Conservation (phyloP, 1,284 basidiomycete species). For the Ganoderma meredithae region DNA sequence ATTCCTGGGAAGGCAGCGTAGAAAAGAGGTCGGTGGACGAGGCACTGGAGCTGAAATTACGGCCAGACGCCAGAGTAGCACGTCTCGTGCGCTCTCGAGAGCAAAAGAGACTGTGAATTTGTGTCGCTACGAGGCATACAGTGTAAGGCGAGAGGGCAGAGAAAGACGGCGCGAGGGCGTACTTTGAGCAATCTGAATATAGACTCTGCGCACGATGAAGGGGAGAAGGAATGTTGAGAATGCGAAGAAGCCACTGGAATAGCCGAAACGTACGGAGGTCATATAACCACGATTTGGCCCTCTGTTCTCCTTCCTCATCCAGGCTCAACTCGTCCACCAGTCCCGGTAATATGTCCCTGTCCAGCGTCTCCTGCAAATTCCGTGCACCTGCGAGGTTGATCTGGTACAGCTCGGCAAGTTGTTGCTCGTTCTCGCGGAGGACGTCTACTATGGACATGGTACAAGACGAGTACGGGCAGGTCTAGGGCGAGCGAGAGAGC, state of each 20-base stretch:
- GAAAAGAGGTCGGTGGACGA: conserved; percentile 39
- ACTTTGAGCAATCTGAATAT: conserved; percentile 74
- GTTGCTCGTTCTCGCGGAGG: conserved; percentile 34
- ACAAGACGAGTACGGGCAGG: neutral
- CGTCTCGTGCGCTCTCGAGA: conserved; percentile 63
- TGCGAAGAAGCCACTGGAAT: conserved; percentile 1
- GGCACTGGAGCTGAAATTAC: conserved; percentile 49
- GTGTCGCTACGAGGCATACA: conserved; percentile 57
- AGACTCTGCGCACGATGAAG: conserved; percentile 49
- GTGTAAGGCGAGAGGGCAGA: conserved; percentile 12
- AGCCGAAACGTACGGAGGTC: conserved; percentile 50
- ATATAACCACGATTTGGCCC: conserved; percentile 65
- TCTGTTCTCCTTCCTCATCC: conserved; percentile 51
- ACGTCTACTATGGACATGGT: conserved; percentile 32
- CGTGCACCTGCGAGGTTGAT: conserved; percentile 53
- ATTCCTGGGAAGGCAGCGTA: conserved; percentile 59
- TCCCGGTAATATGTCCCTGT: conserved; percentile 63
- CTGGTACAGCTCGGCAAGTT: conserved; percentile 46
- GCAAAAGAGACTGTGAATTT: conserved; percentile 69
- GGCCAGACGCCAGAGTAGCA: conserved; percentile 64
- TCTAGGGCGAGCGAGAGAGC: neutral
- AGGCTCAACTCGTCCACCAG: conserved; percentile 64
- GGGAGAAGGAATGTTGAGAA: conserved; percentile 6
- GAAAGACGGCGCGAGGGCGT: conserved; percentile 33
- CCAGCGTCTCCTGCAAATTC: conserved; percentile 56